Conservation (phyloP, 768 basidiomycete genomes). For the Crassisporium funariophilum region DNA sequence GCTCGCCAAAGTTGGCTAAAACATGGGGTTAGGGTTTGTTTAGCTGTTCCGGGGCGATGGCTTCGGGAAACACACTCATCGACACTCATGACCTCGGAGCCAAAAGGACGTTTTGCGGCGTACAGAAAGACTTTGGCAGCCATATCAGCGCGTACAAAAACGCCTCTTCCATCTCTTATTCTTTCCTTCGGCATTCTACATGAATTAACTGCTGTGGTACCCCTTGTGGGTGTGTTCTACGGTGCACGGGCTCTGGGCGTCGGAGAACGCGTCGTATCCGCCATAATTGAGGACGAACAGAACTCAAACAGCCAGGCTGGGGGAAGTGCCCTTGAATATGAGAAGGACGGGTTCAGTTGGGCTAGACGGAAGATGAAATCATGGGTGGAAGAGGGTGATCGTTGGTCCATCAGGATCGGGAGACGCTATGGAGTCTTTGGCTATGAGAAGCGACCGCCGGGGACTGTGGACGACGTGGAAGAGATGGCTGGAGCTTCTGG, state of each 20-base stretch:
- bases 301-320: constrained; percentile 4
- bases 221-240: constrained; percentile 76
- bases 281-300: constrained; percentile 28
- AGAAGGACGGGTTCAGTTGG: constrained; percentile 33
- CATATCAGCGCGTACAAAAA: constrained; percentile 68
- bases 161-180: constrained; percentile 74
- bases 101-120: constrained; percentile 38
- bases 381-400: constrained; percentile 82
- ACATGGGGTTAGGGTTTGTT: constrained; percentile 11
- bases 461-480: constrained; percentile 24
- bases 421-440: constrained; percentile 81
- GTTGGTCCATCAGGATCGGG: constrained; percentile 71
- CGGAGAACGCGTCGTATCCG: constrained; percentile 63
- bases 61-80: neutral
- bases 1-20: no score
- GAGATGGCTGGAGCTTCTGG: constrained; percentile 32
- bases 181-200: constrained; percentile 84
- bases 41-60: neutral
- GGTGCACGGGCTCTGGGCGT: constrained; percentile 64
- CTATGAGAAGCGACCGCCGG: constrained; percentile 54
- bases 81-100: constrained; percentile 17
- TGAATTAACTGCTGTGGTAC: constrained; percentile 80
- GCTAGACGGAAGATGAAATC: constrained; percentile 41
- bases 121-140: constrained; percentile 58
- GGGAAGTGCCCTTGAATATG: neutral